Evolutionary conservation across 2,329 filamentous ascomycete genomes (phyloP), one percentile per base, ranked within the genome.

Genomic region (Malbranchea cinnamomea): DNA sequence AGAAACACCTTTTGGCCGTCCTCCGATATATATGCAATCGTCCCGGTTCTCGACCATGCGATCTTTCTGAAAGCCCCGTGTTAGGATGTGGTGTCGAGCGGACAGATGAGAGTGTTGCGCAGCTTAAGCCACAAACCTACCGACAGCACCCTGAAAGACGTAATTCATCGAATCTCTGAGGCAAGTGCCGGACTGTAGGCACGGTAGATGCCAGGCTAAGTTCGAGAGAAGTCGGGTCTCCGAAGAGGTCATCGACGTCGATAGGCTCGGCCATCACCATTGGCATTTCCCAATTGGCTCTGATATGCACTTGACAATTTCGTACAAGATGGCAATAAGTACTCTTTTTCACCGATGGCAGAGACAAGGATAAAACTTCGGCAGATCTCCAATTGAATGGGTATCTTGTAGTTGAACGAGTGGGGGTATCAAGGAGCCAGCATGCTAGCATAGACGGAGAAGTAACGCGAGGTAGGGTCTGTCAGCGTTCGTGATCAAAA

Each of bases 21-120:
- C 10, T 70, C 59, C 12, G 75, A 70, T 41, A 95, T 78, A 31
- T 76, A 78, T 16, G 85, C 85, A 41, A 95, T 81, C 36, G 77
- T 83, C 24, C 87, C 87, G 37, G 74, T 70, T 44, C 76, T 84
- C 7, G 87, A 93, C 85, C 87, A 95, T 17, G 79, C 74, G 31
- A 94, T 68, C 40, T 72, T 73, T 49, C 84, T 91, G 42, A 25
- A 27, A 13, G 33, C n/a, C n/a, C n/a, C n/a, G 42, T 37, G 49
- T 53, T 29, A 51, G 39, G 26, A 12, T 26, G 28, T 19, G 15
- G 8, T 30, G 16, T 27, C 23, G 16, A 11, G 7, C 16, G 13
- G 5, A 2, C 13, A 26, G 19, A 6, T 33, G 10, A 13, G 7
- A 15, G 27, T 12, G 18, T 3, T 24, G n/a, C n/a, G n/a, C n/a